A percentile compares a stretch with the other conserved stretches of the same genome.
These are phyloP conservation scores for Alternaria metachromatica DNA, from an alignment of 2,329 filamentous ascomycete genomes.

Conservation along the genomic window DNA sequence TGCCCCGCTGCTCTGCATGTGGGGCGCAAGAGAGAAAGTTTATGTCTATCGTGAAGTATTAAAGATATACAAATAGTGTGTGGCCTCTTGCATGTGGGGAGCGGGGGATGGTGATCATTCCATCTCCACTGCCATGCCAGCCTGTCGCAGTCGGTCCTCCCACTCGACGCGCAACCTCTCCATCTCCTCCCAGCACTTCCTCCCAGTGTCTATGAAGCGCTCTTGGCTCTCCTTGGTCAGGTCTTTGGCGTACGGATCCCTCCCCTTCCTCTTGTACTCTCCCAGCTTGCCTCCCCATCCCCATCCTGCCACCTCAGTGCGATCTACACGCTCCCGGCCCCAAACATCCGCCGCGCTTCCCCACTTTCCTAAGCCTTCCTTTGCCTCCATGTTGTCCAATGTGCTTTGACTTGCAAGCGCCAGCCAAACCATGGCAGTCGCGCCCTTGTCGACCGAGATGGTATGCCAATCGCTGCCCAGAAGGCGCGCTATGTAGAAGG, in stretches of 20 bases:
- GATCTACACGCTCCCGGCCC: conserved; percentile 68
- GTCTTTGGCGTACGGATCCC: conserved; percentile 65
- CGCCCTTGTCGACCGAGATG: conserved; percentile 76
- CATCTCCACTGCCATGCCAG: conserved; percentile 48
- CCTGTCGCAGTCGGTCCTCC: conserved; percentile 55
- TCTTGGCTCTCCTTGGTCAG: conserved; percentile 66
- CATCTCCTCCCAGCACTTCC: conserved; percentile 71
- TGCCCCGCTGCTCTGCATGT: background rate
- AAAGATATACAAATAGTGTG: background rate
- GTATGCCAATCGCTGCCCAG: conserved; percentile 90
- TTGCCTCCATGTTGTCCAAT: conserved; percentile 62
- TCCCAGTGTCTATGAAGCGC: conserved; percentile 69
- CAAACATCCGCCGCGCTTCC: conserved; percentile 71
- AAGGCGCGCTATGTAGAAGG: conserved; percentile 75
- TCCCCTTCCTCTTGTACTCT: conserved; percentile 59
- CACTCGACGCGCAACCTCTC: conserved; percentile 72
- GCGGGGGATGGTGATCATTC: conserved; percentile 9
- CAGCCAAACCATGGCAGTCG: conserved; percentile 78
- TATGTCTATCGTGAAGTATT: background rate
- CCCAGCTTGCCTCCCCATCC: conserved; percentile 66
- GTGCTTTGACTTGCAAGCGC: conserved; percentile 70
- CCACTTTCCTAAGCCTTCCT: conserved; percentile 76
- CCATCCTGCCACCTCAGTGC: conserved; percentile 88
- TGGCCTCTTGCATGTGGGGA: background rate
- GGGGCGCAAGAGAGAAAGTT: background rate